phyloP scores from a whole-genome alignment of 169 alveolate genomes.

The Plasmodium gonderi region DNA sequence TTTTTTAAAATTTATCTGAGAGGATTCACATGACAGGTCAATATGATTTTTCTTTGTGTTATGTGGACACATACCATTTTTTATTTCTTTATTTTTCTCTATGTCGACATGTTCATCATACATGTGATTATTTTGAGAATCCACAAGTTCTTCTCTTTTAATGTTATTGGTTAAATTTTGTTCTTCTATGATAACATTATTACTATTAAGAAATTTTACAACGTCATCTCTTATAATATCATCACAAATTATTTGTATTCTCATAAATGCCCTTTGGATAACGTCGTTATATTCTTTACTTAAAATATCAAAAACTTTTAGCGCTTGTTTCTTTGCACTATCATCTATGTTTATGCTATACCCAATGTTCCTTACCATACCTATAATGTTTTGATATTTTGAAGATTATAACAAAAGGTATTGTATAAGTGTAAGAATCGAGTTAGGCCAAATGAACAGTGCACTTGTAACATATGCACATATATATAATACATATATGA shows the following conservation, averaged over 20 bases:
- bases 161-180: constrained; percentile 31
- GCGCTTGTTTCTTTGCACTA: constrained; percentile 88
- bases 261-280: constrained; percentile 87
- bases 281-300: constrained; percentile 85
- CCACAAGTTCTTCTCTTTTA: constrained; percentile 34
- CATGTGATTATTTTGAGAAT: neutral
- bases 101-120: neutral
- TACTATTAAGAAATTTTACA: constrained; percentile 69
- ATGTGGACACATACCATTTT: neutral
- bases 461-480: neutral
- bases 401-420: neutral
- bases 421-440: neutral
- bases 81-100: neutral
- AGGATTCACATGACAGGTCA: neutral
- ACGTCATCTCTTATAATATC: constrained; percentile 70
- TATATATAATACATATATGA: neutral
- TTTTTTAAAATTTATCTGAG: neutral
- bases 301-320: constrained; percentile 85
- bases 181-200: constrained; percentile 78
- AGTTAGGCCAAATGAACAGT: neutral
- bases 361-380: constrained; percentile 78
- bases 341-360: constrained; percentile 86
- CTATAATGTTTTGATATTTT: neutral
- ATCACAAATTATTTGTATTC: constrained; percentile 79
- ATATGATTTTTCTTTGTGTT: neutral